Base-by-base conservation (phyloP, 2,329 filamentous ascomycete genomes). In the Beauveria australis region DNA sequence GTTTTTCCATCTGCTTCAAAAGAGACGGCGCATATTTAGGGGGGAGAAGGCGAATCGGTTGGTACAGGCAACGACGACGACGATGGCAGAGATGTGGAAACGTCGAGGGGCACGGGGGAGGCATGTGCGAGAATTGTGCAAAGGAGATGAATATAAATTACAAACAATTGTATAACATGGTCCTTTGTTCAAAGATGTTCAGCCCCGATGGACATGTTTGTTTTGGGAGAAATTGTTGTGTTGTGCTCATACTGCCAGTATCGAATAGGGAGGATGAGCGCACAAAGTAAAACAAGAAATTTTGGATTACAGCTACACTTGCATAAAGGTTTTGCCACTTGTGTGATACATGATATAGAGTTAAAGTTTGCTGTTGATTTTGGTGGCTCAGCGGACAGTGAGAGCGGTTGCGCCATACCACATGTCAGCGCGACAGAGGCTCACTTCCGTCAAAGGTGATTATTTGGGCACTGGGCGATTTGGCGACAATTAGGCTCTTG, bases 121-220 rank as follows among this genome's bases (percentile, higher is more conserved):
- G 47, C 18, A 8, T 41, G 22, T n/a, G 7, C n/a, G 47, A 59
- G 55, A n/a, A 52, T 52, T 58, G 9, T 52, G 56, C 26, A 52
- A 52, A 59, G 37, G 40, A 46, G 12, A 59, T 46, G 56, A 24
- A 59, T 51, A 59, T 19, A 59, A 59, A 44, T 52, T 52, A 44
- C 24, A 51, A 59, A 59, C 56, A 33, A 44, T 59, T 59, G 56
- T 59, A 52, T 40, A 26, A 46, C 47, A 48, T 56, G 12, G 12
- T 16, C 16, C 26, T 19, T 3, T 16, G 6, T 41, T 37, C 33
- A 2, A 37, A 37, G 10, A 37, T 37, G 33, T 37, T 37, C 5
- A 37, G 33, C 14, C 14, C 33, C 5, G 14, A 37, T 16, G 14
- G 33, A 6, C 14, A 37, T 37, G 12, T 16, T 37, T 37, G 33